Evolutionary conservation across 148 eudicot species (phyloP).

Genomic region (Spergularia bocconei): DNA sequence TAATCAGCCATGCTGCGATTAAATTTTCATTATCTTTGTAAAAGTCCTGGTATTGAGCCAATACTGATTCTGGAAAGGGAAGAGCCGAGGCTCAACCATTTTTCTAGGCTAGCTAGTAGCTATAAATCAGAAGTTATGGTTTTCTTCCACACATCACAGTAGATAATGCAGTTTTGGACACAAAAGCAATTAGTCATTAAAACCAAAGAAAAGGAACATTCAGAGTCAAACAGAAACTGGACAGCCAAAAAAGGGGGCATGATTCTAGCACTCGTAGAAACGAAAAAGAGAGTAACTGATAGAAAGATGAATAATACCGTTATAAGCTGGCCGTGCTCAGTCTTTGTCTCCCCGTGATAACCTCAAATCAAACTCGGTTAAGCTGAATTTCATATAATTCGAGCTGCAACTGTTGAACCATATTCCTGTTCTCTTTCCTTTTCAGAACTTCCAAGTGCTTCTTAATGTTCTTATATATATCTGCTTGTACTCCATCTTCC

Average conservation of each 20-base stretch:
- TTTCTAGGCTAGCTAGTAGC: neutral
- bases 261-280: neutral
- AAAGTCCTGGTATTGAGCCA: no score
- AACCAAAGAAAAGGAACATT: neutral
- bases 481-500: neutral
- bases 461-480: neutral
- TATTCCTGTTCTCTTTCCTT: no score
- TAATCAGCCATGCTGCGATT: no score
- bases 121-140: neutral
- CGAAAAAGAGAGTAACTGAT: neutral
- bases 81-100: neutral
- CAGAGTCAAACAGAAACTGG: neutral
- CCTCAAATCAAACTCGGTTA: neutral
- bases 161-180: neutral
- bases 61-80: neutral
- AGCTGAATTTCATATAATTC: neutral
- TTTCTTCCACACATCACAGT: no score
- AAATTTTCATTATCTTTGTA: no score
- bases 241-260: neutral
- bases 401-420: neutral
- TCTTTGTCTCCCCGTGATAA: neutral
- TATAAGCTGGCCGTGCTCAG: neutral
- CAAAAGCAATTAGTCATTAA: neutral
- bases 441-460: neutral
- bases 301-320: neutral